Percentiles rank a stretch among this genome's conserved stretches.
Evolutionary conservation across 768 basidiomycete genomes (phyloP).

Genomic region (Filobasidium floriforme): DNA sequence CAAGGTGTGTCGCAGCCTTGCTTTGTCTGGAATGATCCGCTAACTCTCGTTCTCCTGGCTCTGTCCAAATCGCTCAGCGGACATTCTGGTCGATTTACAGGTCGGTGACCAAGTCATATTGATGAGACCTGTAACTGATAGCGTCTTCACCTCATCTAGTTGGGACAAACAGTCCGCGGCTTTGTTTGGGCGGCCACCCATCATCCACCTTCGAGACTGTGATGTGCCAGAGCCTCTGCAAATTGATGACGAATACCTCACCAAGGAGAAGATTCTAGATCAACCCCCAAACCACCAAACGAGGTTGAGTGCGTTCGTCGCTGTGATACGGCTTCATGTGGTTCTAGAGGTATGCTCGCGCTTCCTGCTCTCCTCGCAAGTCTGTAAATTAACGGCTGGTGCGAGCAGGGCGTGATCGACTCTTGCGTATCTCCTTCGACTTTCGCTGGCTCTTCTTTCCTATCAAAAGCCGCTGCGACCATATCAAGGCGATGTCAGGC

Average conservation of each 20-base stretch:
- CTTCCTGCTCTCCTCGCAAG: background rate
- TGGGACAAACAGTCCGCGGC: constrained; percentile 84
- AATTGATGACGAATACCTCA: constrained; percentile 83
- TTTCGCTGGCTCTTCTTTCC: constrained; percentile 66
- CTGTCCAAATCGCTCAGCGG: constrained; percentile 45
- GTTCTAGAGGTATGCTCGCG: constrained; percentile 57
- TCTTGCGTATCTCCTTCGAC: constrained; percentile 57
- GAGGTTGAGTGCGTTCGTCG: constrained; percentile 73
- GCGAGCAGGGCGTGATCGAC: constrained; percentile 59
- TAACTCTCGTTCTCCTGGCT: background rate
- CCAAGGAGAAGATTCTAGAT: constrained; percentile 56
- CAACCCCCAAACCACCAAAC: constrained; percentile 68
- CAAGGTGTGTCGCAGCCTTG: constrained; percentile 49
- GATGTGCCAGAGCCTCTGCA: constrained; percentile 80
- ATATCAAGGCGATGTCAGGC: constrained; percentile 52
- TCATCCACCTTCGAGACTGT: constrained; percentile 79
- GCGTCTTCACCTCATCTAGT: background rate
- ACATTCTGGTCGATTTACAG: constrained; percentile 96
- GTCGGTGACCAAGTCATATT: background rate
- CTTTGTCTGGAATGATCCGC: background rate
- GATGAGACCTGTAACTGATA: background rate
- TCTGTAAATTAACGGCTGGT: background rate
- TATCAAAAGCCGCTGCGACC: constrained; percentile 61
- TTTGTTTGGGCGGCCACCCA: constrained; percentile 72
- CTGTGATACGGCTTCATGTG: constrained; percentile 68